Base-by-base conservation (phyloP, 1,284 basidiomycete species). In the Sphagnurus paluster region DNA sequence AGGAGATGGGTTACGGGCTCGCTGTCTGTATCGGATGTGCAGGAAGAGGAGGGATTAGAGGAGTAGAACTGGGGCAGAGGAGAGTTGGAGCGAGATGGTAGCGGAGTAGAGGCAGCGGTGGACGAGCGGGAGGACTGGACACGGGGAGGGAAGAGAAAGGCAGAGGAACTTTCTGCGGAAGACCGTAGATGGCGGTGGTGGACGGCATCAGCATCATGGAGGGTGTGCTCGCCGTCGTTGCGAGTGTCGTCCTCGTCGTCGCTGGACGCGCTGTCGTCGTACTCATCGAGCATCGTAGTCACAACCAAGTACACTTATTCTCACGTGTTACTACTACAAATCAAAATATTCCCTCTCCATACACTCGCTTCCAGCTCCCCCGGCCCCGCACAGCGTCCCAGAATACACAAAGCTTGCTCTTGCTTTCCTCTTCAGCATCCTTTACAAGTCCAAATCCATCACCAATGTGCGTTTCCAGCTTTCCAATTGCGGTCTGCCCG, bases 281-380 rank as follows among this genome's bases (percentile, higher is more conserved):
- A 67, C 35, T 66, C 63, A 11, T 59, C 48, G 29, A 55, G 25
- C 16, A 48, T 46, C 10, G 41, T 24, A 29, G 46, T 49, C n/a
- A n/a, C n/a, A n/a, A n/a, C n/a, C n/a, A n/a, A n/a, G n/a, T n/a
- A n/a, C n/a, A n/a, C n/a, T n/a, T n/a, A n/a, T n/a, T n/a, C 29
- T 32, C 29, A 32, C 29, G 29, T n/a, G 6, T 14, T 44, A 28
- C 35, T 37, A 3, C 17, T 40, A n/a, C 8, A 26, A 8, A 29
- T 62, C 56, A 82, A 60, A 72, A 74, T 49, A 80, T 52, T 7
- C 73, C 76, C 24, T 67, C 63, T 17, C 57, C 70, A 55, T 82
- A 87, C 47, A 88, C 74, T 56, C 75, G 78, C 66, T 81, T 77
- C 81, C 86, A 92, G 63, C 86, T 87, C 9, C 70, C 65, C 50